Percentiles rank a stretch among this genome's conserved stretches.
These are phyloP conservation scores for Colletotrichum limetticola DNA, from an alignment of 2,329 filamentous ascomycete genomes.

Conservation along the genomic window DNA sequence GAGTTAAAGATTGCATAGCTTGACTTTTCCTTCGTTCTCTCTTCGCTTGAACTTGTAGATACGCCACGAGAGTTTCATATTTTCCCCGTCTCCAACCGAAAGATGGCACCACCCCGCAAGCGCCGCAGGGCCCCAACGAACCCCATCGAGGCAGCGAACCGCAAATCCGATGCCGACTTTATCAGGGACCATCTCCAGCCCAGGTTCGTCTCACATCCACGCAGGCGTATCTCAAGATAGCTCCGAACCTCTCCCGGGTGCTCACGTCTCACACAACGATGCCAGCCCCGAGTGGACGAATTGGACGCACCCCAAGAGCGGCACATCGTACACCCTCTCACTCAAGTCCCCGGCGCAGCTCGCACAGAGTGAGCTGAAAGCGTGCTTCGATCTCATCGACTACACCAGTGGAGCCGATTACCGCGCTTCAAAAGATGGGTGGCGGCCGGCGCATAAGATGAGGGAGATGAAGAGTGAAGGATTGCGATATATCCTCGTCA, in stretches of 20 bases:
- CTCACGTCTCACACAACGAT: background rate
- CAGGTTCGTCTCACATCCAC: conserved; percentile 45
- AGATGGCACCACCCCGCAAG: conserved; percentile 24
- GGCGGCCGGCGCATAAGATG: conserved; percentile 70
- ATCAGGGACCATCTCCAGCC: conserved; percentile 58
- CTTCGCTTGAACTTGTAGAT: background rate
- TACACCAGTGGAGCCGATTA: conserved; percentile 74
- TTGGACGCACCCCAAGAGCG: conserved; percentile 64
- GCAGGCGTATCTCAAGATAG: too few species aligned
- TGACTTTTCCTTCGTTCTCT: background rate
- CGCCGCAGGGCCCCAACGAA: conserved; percentile 39
- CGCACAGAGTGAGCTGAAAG: conserved; percentile 54
- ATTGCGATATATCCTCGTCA: conserved; percentile 76
- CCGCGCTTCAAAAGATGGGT: conserved; percentile 68
- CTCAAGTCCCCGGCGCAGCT: conserved; percentile 55
- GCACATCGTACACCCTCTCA: conserved; percentile 52
- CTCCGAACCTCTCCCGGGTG: background rate
- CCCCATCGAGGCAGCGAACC: conserved; percentile 61
- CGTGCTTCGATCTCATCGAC: conserved; percentile 68
- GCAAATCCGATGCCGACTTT: conserved; percentile 59
- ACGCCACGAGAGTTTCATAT: too few species aligned
- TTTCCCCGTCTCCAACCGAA: background rate
- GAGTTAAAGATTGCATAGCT: background rate
- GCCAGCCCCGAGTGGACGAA: conserved; percentile 43
- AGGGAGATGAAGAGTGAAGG: conserved; percentile 75